Base-by-base conservation (phyloP, 176 grass and related monocot species). In the Aegilops umbellulata region DNA sequence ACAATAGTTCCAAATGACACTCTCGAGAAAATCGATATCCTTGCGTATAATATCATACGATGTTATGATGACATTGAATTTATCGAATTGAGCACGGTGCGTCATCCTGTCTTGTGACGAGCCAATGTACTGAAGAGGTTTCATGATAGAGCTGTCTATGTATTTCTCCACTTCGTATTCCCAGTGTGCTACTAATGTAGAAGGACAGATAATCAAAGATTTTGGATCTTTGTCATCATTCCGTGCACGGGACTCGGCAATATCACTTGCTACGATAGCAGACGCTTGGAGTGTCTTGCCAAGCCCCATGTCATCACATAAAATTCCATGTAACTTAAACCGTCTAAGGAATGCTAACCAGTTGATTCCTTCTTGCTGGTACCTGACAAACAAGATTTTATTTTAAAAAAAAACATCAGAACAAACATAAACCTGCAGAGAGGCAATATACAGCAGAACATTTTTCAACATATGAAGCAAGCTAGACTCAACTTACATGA, bases 251-350 rank as follows among this genome's bases (percentile, higher is more conserved):
- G 77, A 88, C 83, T 99, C 94, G 6, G 85, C 94, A 91, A 99
- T 99, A 73, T 96, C 94, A 74, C 90, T 94, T 77, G 87, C 97
- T 82, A 99, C 85, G 32, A 99, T 99, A 83, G 94, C 94, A 73
- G 94, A 99, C 22, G 97, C 97, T 82, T 99, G 97, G 64, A 99
- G 97, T 39, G 97, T 99, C 90, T 99, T 99, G 73, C 97, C 97
- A 31, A 99, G 90, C 34, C 97, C 97, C 97, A 99, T 99, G 80
- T 99, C 97, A 89, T 99, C 97, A 88, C 97, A 99, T 83, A 99
- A 90, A 89, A 99, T 99, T 88, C 97, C 97, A 80, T 99, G 97
- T 60, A 99, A 82, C 80, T 99, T 99, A 82, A 99, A 99, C 35
- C 94, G 86, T 74, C 87, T 94, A 64, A 99, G 83, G 85, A 99